phyloP scores from a whole-genome alignment of 2,329 filamentous ascomycete genomes.

The Pochonia chlamydosporia region DNA sequence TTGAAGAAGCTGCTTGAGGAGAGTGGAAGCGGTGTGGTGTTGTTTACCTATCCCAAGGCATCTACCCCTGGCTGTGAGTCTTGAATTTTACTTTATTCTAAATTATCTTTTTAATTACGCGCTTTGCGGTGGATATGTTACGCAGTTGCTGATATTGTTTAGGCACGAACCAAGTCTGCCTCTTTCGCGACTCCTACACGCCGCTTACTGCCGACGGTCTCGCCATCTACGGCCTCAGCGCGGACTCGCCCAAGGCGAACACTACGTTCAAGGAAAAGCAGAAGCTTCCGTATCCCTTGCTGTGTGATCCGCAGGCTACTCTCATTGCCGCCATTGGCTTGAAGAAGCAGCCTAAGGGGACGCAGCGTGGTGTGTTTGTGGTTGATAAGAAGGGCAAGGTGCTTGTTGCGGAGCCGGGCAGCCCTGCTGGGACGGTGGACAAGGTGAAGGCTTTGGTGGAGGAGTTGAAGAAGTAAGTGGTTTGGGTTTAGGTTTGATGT shows the following conservation, averaged over 20 bases:
- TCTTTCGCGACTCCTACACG: constrained; percentile 82
- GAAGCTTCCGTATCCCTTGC: constrained; percentile 77
- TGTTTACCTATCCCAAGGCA: constrained; percentile 95
- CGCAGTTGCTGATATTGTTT: constrained; percentile 10
- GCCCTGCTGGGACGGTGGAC: constrained; percentile 71
- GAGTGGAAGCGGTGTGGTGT: constrained; percentile 78
- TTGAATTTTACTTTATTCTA: neutral
- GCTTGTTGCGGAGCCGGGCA: constrained; percentile 66
- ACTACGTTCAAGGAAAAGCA: constrained; percentile 90
- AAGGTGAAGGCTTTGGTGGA: constrained; percentile 68
- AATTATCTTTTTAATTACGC: neutral
- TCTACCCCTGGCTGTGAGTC: constrained; percentile 88
- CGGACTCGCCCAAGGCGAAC: constrained; percentile 85
- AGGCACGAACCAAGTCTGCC: constrained; percentile 91
- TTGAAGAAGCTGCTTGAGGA: constrained; percentile 75
- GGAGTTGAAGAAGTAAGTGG: constrained; percentile 23
- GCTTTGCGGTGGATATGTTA: too few species aligned
- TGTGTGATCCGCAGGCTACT: constrained; percentile 71
- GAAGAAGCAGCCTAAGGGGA: constrained; percentile 77
- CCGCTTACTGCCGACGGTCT: constrained; percentile 73
- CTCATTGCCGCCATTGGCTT: constrained; percentile 85
- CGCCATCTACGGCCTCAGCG: constrained; percentile 83
- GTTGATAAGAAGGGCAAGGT: constrained; percentile 79
- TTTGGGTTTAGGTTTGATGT: neutral
- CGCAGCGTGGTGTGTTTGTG: constrained; percentile 80